These are phyloP conservation scores for Erysimum cheiri DNA, from an alignment of 441 rosid species.

Conservation along the genomic window DNA sequence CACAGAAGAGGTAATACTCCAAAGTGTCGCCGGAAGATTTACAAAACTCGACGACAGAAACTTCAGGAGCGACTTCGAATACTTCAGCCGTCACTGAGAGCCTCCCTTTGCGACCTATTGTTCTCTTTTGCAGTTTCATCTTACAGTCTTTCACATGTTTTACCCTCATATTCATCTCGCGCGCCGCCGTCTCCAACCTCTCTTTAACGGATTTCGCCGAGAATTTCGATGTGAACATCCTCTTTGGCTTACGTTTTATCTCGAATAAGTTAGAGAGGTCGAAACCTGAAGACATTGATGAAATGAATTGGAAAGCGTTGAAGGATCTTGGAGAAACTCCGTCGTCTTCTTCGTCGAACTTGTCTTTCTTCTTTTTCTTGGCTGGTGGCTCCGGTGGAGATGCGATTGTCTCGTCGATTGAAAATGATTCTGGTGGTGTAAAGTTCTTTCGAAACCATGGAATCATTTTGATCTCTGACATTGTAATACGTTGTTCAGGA, in stretches of 20 bases:
- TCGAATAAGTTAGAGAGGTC: slow-evolving; percentile 75
- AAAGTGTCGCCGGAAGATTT: slow-evolving; percentile 80
- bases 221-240: slow-evolving; percentile 70
- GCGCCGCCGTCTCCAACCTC: slow-evolving; percentile 60
- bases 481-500: slow-evolving; percentile 62
- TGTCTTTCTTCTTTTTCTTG: slow-evolving; percentile 32
- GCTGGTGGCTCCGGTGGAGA: slow-evolving; percentile 38
- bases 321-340: slow-evolving; percentile 65
- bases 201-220: slow-evolving; percentile 55
- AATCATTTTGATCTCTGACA: slow-evolving; percentile 60
- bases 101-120: slow-evolving; percentile 77
- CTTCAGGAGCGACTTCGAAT: slow-evolving; percentile 85
- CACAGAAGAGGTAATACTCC: slow-evolving; percentile 76
- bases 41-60: slow-evolving; percentile 73
- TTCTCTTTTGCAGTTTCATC: slow-evolving; percentile 55
- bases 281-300: slow-evolving; percentile 89
- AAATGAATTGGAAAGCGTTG: slow-evolving; percentile 82
- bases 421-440: slow-evolving; percentile 46
- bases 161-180: slow-evolving; percentile 58
- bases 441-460: slow-evolving; percentile 79
- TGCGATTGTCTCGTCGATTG: slow-evolving; percentile 43
- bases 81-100: slow-evolving; percentile 77
- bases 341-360: neutral
- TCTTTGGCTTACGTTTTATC: slow-evolving; percentile 53
- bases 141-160: slow-evolving; percentile 61